Percentiles rank a stretch among this genome's conserved stretches.
phyloP scores from a whole-genome alignment of 768 basidiomycete species.

The Boletus reticuloceps region DNA sequence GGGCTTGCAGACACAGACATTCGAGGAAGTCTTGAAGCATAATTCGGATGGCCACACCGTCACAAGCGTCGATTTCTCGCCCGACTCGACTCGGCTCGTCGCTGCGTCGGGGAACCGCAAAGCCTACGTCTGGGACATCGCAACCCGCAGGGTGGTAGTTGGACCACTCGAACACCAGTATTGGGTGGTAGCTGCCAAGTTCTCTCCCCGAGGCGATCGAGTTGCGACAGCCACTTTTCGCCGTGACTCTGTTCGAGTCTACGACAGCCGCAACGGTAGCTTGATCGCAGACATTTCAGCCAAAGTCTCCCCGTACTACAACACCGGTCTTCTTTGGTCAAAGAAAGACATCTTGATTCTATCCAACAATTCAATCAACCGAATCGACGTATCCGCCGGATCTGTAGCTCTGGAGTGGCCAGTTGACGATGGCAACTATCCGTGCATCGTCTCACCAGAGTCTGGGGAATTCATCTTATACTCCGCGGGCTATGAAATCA shows the following conservation, averaged over 20 bases:
- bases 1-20: background rate
- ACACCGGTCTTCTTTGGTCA: slow-evolving; percentile 12
- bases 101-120: slow-evolving; percentile 3
- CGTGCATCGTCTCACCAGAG: slow-evolving; percentile 8
- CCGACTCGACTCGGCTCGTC: slow-evolving; percentile 5
- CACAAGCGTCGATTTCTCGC: slow-evolving; percentile 13
- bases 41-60: slow-evolving; percentile 5
- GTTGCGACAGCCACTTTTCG: slow-evolving; percentile 9
- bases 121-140: slow-evolving; percentile 3
- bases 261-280: slow-evolving; percentile 1
- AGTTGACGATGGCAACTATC: slow-evolving; percentile 1
- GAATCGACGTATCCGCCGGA: background rate
- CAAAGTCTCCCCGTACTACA: slow-evolving; percentile 10
- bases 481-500: background rate
- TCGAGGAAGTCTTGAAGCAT: background rate
- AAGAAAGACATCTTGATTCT: background rate
- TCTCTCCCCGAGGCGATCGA: slow-evolving; percentile 6
- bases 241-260: slow-evolving; percentile 6
- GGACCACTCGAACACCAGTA: slow-evolving; percentile 1
- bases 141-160: background rate
- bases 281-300: background rate
- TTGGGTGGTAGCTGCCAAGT: slow-evolving; percentile 13
- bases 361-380: background rate
- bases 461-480: background rate
- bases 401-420: background rate